A percentile compares a stretch with the other conserved stretches of the same genome.
Conservation (phyloP, 805 yeast genomes). For the Wickerhamomyces canadensis region DNA sequence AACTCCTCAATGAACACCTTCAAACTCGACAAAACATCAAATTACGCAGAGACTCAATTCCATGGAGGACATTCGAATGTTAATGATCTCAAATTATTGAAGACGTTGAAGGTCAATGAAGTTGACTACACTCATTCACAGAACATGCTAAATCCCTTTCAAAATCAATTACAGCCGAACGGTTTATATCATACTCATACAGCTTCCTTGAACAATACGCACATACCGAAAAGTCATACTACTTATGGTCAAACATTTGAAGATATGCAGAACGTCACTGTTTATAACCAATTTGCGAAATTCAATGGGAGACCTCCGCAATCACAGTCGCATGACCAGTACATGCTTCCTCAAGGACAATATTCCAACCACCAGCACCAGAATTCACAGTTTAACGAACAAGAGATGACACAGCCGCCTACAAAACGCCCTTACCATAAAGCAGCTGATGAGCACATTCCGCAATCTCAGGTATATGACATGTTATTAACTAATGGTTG, state of each 20-base stretch:
- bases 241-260: not conserved
- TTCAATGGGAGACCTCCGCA: not conserved
- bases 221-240: too few relatives aligned
- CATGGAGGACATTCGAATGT: constrained; percentile 2
- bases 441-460: too few relatives aligned
- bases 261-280: not conserved
- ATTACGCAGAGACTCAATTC: constrained; percentile 4
- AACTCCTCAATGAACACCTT: constrained; percentile 13
- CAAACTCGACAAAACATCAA: constrained; percentile 5
- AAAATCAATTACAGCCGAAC: too few relatives aligned
- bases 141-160: not conserved
- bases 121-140: constrained; percentile 3
- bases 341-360: too few relatives aligned
- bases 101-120: constrained; percentile 15
- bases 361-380: not conserved
- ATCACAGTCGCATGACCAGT: not conserved
- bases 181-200: not conserved
- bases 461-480: constrained; percentile 10
- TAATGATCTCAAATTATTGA: constrained; percentile 10
- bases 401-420: too few relatives aligned
- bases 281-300: too few relatives aligned
- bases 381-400: too few relatives aligned
- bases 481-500: constrained; percentile 20
- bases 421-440: too few relatives aligned
- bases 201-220: too few relatives aligned